Conservation (phyloP, 768 basidiomycete species). For the Clavaria fumosa region DNA sequence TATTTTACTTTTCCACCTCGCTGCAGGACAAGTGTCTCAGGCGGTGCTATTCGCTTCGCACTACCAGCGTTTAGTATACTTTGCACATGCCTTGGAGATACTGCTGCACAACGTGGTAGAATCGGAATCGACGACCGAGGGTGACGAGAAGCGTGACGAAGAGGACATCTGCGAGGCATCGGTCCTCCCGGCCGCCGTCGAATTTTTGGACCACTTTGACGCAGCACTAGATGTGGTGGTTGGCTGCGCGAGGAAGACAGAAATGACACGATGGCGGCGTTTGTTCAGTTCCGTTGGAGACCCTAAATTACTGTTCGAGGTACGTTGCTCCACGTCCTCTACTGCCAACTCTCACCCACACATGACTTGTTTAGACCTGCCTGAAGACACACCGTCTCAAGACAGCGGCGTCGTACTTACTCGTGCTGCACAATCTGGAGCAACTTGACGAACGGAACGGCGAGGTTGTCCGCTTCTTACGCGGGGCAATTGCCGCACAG, state of each 20-base stretch:
- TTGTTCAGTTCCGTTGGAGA: constrained; percentile 85
- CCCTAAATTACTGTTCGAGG: constrained; percentile 85
- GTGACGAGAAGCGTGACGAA: constrained; percentile 18
- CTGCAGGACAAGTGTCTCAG: constrained; percentile 43
- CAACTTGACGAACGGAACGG: constrained; percentile 66
- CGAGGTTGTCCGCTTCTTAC: constrained; percentile 71
- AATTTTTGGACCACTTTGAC: constrained; percentile 92
- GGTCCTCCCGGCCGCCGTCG: constrained; percentile 54
- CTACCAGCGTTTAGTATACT: constrained; percentile 82
- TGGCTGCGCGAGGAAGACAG: constrained; percentile 91
- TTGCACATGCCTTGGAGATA: constrained; percentile 87
- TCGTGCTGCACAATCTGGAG: constrained; percentile 89
- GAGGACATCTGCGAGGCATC: constrained; percentile 18
- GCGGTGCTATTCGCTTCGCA: constrained; percentile 77
- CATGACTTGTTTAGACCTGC: constrained; percentile 40
- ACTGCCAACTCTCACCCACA: neutral
- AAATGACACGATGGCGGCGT: constrained; percentile 78
- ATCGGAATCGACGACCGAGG: constrained; percentile 41
- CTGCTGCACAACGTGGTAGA: constrained; percentile 89
- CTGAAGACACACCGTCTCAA: constrained; percentile 55
- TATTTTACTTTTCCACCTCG: constrained; percentile 71
- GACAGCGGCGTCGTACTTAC: constrained; percentile 83
- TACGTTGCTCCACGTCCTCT: constrained; percentile 16
- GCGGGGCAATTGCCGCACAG: constrained; percentile 54
- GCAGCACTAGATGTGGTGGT: constrained; percentile 86